Percentiles rank a stretch among this genome's conserved stretches.
Conservation (phyloP, 2,329 filamentous ascomycete species). For the Sarocladium kiliense region DNA sequence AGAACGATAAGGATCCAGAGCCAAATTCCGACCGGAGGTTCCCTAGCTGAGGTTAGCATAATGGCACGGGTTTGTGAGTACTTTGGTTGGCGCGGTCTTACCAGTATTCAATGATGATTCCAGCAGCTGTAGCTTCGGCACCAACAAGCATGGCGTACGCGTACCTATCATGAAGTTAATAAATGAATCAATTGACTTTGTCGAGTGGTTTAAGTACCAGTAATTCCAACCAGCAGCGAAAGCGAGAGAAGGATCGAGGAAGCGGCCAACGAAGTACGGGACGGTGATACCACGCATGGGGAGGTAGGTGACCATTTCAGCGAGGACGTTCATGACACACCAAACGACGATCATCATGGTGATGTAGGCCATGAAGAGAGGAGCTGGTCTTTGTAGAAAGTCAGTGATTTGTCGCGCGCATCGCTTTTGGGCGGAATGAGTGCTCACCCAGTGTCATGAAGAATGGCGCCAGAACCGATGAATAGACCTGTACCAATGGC, state of each 20-base stretch:
- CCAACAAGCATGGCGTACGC: constrained; percentile 54
- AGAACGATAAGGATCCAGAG: constrained; percentile 58
- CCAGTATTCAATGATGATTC: constrained; percentile 59
- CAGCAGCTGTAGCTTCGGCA: constrained; percentile 52
- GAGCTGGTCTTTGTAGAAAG: not conserved
- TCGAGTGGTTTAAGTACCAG: constrained; percentile 37
- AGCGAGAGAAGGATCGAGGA: constrained; percentile 49
- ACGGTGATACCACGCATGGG: constrained; percentile 52
- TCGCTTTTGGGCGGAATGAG: not conserved
- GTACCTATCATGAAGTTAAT: not conserved
- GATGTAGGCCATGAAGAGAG: constrained; percentile 43
- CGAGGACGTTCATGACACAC: constrained; percentile 49
- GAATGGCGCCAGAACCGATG: constrained; percentile 53
- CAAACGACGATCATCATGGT: constrained; percentile 50
- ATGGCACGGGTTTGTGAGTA: too few species aligned
- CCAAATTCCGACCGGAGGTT: constrained; percentile 42
- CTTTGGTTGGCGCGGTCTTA: too few species aligned
- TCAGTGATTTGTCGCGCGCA: not conserved
- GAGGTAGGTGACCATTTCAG: constrained; percentile 50
- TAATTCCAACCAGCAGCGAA: constrained; percentile 58
- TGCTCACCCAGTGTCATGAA: constrained; percentile 42
- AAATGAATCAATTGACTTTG: not conserved
- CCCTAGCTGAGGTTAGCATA: constrained; percentile 12
- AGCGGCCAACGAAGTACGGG: constrained; percentile 51
- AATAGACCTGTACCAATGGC: constrained; percentile 62